Evolutionary conservation across 768 basidiomycete species (phyloP).

Genomic region (Termitomyces bulborhizus): DNA sequence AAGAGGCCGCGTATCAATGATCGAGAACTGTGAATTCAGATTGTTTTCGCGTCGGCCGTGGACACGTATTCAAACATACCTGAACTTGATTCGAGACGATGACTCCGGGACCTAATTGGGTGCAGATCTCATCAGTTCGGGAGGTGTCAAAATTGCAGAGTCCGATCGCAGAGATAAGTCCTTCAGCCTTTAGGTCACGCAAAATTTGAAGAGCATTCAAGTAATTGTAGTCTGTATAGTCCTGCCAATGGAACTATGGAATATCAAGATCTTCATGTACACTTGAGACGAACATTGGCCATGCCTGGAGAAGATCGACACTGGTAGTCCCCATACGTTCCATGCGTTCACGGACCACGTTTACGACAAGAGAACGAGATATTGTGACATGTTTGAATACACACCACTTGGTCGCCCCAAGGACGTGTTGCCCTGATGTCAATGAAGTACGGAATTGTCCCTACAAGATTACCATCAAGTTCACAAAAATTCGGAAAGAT

Average conservation of each 20-base stretch:
- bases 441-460: slow-evolving; percentile 59
- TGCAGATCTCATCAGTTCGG: slow-evolving; percentile 75
- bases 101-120: slow-evolving; percentile 58
- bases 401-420: slow-evolving; percentile 87
- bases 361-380: slow-evolving; percentile 51
- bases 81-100: slow-evolving; percentile 84
- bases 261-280: background rate
- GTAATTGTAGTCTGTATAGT: slow-evolving; percentile 47
- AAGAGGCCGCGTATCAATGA: slow-evolving; percentile 73
- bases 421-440: slow-evolving; percentile 31
- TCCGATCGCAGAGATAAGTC: slow-evolving; percentile 60
- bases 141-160: slow-evolving; percentile 79
- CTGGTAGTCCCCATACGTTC: slow-evolving; percentile 53
- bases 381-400: slow-evolving; percentile 53
- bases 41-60: background rate
- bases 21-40: slow-evolving; percentile 54
- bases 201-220: slow-evolving; percentile 42
- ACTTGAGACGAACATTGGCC: slow-evolving; percentile 3
- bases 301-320: slow-evolving; percentile 71
- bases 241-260: slow-evolving; percentile 74
- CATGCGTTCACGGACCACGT: slow-evolving; percentile 64
- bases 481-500: slow-evolving; percentile 5
- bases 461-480: slow-evolving; percentile 29
- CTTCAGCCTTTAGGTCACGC: slow-evolving; percentile 51
- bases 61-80: slow-evolving; percentile 29